These are phyloP conservation scores for Cercophora newfieldiana DNA, from an alignment of 495 filamentous ascomycete species.

Conservation along the genomic window DNA sequence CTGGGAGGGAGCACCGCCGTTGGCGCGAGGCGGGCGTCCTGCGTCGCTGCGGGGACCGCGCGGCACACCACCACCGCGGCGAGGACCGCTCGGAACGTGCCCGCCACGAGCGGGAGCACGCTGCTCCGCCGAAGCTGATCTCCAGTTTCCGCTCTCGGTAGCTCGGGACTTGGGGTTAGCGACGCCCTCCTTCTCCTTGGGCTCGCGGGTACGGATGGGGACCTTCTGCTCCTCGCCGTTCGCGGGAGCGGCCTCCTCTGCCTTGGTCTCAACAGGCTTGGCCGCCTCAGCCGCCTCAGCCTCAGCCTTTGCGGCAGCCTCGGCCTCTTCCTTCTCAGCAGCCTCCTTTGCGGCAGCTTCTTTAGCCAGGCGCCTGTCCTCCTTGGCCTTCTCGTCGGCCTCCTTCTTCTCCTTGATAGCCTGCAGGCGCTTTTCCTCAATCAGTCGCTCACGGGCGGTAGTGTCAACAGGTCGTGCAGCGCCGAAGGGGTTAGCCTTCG, in stretches of 20 bases:
- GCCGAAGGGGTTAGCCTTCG: conserved; percentile 90
- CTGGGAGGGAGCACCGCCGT: conserved; percentile 38
- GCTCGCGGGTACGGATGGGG: background rate
- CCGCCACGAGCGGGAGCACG: conserved; percentile 41
- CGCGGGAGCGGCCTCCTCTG: conserved; percentile 12
- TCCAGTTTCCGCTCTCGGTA: conserved; percentile 54
- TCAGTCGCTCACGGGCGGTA: conserved; percentile 78
- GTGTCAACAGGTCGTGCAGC: conserved; percentile 89
- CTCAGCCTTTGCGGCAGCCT: conserved; percentile 46
- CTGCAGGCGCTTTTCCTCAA: conserved; percentile 81
- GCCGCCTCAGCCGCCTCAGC: conserved; percentile 53
- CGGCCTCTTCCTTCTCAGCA: conserved; percentile 45
- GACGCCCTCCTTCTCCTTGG: conserved; percentile 22
- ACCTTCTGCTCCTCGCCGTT: conserved; percentile 28
- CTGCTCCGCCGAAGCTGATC: conserved; percentile 44
- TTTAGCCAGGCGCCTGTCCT: conserved; percentile 66
- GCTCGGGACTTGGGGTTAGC: conserved; percentile 42
- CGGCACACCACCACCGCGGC: conserved; percentile 43
- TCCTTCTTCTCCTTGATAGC: conserved; percentile 80
- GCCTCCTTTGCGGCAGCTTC: conserved; percentile 63
- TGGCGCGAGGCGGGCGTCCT: conserved; percentile 45
- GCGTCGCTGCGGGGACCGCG: conserved; percentile 45
- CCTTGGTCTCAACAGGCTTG: conserved; percentile 36
- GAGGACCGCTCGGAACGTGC: conserved; percentile 36
- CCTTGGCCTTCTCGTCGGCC: conserved; percentile 79